Base-by-base conservation (phyloP, 2,329 filamentous ascomycete species). In the Verticillium zaregamsianum region DNA sequence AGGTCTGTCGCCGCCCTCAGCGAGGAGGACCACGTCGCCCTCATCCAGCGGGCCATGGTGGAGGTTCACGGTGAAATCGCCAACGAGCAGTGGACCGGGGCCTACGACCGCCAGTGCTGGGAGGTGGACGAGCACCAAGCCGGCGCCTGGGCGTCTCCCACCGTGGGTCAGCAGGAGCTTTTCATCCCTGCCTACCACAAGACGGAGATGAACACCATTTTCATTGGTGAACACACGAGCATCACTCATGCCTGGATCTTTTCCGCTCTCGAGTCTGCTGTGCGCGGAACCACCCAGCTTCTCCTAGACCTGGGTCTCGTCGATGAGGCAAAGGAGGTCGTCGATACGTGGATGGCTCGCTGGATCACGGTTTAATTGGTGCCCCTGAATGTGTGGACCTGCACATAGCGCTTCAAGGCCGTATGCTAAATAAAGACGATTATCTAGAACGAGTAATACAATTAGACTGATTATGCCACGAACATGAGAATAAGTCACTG, bases 1-100 rank as follows among this genome's bases (percentile, higher is more conserved):
- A 25, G n/a, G 76, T 77, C 35, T 70, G 73, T 76, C 80, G 3
- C 73, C 82, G 55, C 76, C 77, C 25, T 61, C 8, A 63, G 49
- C 12, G 82, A 86, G 56, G 75, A 75, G 7, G 82, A 88, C 61
- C 86, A 90, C 66, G 82, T 89, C 2, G 79, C 82, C 1, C 79
- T 85, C 62, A 81, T 88, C 2, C 81, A 89, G 65, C 82, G 87
- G 40, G 84, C 87, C 9, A 90, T 90, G 83, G 77, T 84, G 23
- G 84, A 89, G 69, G 80, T 89, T 15, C 88, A 90, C 68, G 88
- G 88, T 2, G 71, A 79, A 0, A 58, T 68, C 25, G 64, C 66
- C 17, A 59, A 58, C 37, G 66, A 70, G 57, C 58, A 68, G 5
- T 75, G 72, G 57, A 74, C 72, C 0, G 73, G 72, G 3, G 62